Evolutionary conservation across 768 basidiomycete species (phyloP), one percentile per base, ranked within the genome.

Genomic region (Auriscalpium vulgare): DNA sequence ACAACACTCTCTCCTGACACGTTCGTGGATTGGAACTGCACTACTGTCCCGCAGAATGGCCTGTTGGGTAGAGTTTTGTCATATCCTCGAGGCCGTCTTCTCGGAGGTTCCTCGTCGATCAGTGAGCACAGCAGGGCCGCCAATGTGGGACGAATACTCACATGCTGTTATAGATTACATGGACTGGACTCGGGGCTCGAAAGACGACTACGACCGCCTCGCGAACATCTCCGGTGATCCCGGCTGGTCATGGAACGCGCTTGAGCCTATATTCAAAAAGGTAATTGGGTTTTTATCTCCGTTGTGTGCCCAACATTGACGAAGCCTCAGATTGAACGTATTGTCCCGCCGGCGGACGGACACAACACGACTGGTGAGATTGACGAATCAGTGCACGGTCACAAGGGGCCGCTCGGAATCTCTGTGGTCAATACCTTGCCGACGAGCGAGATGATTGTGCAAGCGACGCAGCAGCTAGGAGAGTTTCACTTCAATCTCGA

Each of bases 401-500:
- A 60, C 34, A 61, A 56, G 3, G 76, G 77, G 7, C 62, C 21
- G 4, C 66, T 72, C 59, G 72, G 69, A 14, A 37, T 57, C 23
- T 44, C 38, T 7, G 19, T 57, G 17, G 52, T 46, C 8, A 37
- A 37, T 34, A 37, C 37, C 11, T 19, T 47, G 19, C 23, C 35
- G 35, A 40, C 73, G 19, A 73, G 74, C 52, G 54, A 59, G 1
- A 66, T 64, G 3, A 68, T 77, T 13, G 63, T 78, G 17, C 65
- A 66, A 9, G 71, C 76, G 2, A 70, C 73, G 0, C 38, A 66
- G 35, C 65, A 75, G 52, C 62, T 63, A 0, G 68, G 71, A 29
- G 69, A 72, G 47, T 78, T 73, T 54, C 67, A 72, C 3, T 77
- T 67, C 58, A 75, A 74, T 56, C 37, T 65, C 10, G 79, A 79